Evolutionary conservation across 768 basidiomycete genomes (phyloP).

Genomic region (Boletus subcaerulescens): DNA sequence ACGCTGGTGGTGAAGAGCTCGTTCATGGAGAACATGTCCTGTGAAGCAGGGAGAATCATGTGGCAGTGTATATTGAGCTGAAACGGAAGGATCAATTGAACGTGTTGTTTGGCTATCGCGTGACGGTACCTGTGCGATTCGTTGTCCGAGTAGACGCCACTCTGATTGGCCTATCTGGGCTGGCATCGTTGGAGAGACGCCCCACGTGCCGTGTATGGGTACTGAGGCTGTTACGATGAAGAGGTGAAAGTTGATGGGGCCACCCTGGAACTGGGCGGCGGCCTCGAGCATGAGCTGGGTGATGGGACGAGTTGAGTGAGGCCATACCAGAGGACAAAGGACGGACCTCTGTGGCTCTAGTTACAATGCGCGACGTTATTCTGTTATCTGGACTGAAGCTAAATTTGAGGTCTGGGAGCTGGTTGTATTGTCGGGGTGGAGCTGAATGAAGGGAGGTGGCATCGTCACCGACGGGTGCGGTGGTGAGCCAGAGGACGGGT

Average conservation of each 20-base stretch:
- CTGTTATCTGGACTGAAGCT: slow-evolving; percentile 41
- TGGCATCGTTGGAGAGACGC: slow-evolving; percentile 22
- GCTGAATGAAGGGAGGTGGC: slow-evolving; percentile 15
- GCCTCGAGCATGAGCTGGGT: slow-evolving; percentile 29
- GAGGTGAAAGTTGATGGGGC: slow-evolving; percentile 44
- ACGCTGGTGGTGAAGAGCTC: slow-evolving; percentile 49
- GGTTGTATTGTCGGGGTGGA: slow-evolving; percentile 42
- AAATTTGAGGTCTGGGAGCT: slow-evolving; percentile 42
- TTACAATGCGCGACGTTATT: slow-evolving; percentile 43
- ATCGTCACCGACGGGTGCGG: slow-evolving; percentile 38
- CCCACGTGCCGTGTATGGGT: slow-evolving; percentile 35
- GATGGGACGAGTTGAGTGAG: background rate
- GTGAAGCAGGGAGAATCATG: slow-evolving; percentile 48
- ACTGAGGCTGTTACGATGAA: slow-evolving; percentile 53
- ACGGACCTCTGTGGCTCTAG: slow-evolving; percentile 45
- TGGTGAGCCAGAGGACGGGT: slow-evolving; percentile 46
- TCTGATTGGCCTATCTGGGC: slow-evolving; percentile 33
- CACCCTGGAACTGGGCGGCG: slow-evolving; percentile 29
- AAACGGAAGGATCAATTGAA: slow-evolving; percentile 19
- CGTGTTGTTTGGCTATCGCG: background rate
- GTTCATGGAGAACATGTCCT: slow-evolving; percentile 44
- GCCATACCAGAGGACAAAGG: background rate
- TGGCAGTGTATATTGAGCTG: slow-evolving; percentile 59
- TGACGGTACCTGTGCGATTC: slow-evolving; percentile 42
- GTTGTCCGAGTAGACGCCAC: slow-evolving; percentile 43